Conservation (phyloP, 2,329 filamentous ascomycete genomes). For the Neofusicoccum sp. region DNA sequence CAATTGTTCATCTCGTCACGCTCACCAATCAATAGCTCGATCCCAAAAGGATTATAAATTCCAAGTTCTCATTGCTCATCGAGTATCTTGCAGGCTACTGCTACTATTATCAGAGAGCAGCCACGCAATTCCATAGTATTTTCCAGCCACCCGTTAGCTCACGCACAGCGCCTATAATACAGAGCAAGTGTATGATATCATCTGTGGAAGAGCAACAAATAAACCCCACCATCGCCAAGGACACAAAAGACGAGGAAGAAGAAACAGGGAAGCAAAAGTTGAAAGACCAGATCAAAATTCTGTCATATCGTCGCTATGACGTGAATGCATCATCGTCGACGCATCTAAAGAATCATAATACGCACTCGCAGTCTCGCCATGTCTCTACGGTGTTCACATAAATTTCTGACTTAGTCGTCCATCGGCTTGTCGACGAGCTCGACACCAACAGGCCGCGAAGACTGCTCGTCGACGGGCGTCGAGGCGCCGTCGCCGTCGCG, state of each 20-base stretch:
- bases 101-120: background rate
- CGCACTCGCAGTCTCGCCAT: background rate
- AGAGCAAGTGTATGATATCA: slow-evolving; percentile 18
- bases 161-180: slow-evolving; percentile 19
- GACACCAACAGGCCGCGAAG: slow-evolving; percentile 54
- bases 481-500: slow-evolving; percentile 34
- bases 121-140: slow-evolving; percentile 3
- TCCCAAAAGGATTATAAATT: background rate
- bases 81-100: background rate
- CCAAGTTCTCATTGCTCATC: slow-evolving; percentile 3
- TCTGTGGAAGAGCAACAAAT: slow-evolving; percentile 5
- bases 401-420: slow-evolving; percentile 61
- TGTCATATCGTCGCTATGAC: slow-evolving; percentile 13
- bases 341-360: slow-evolving; percentile 14
- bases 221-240: slow-evolving; percentile 3
- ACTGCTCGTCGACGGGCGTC: slow-evolving; percentile 44
- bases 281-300: background rate
- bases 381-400: too few species aligned
- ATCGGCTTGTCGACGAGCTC: slow-evolving; percentile 76
- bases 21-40: too few species aligned
- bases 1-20: too few species aligned
- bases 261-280: background rate
- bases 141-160: slow-evolving; percentile 6
- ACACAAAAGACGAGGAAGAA: background rate
- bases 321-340: slow-evolving; percentile 3